Conservation (phyloP, 352 stramenopile genomes). For the Saprolegnia parasitica region DNA sequence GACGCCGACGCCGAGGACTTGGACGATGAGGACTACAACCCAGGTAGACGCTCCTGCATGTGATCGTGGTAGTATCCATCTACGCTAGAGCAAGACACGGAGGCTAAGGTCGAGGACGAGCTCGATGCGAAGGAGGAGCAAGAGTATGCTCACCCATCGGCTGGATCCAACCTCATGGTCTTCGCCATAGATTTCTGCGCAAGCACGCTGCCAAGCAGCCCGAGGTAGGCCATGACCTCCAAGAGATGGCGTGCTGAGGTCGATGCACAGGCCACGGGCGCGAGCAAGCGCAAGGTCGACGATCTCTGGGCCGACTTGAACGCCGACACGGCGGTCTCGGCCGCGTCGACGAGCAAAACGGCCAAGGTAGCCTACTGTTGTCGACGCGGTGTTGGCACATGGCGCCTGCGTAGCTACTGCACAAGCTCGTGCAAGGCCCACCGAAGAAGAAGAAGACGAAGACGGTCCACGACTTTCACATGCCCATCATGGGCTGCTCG, state of each 20-base stretch:
- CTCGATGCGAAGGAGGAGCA: slow-evolving; percentile 26
- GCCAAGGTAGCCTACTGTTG: slow-evolving; percentile 37
- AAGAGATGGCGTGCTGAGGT: not conserved
- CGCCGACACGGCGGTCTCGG: slow-evolving; percentile 49
- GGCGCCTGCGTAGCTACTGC: slow-evolving; percentile 39
- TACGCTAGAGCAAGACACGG: slow-evolving; percentile 18
- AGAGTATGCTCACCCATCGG: not conserved
- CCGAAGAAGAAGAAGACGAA: slow-evolving; percentile 49
- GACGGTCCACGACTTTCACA: slow-evolving; percentile 64
- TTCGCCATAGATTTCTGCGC: slow-evolving; percentile 20
- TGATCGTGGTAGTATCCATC: not conserved
- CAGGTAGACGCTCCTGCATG: slow-evolving; percentile 6
- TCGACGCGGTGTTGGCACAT: not conserved
- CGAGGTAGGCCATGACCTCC: not conserved
- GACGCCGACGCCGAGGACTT: not conserved
- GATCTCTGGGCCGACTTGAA: slow-evolving; percentile 66
- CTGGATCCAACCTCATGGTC: not conserved
- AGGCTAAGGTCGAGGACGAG: slow-evolving; percentile 20
- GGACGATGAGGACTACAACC: slow-evolving; percentile 23
- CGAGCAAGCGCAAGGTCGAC: slow-evolving; percentile 23
- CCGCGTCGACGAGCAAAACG: slow-evolving; percentile 40
- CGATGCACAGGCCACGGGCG: not conserved
- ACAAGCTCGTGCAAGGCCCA: slow-evolving; percentile 43
- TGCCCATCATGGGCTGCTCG: slow-evolving; percentile 67
- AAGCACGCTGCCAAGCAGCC: slow-evolving; percentile 18